phyloP scores from a whole-genome alignment of 2,329 filamentous ascomycete genomes.

The Calonectria henricotiae region DNA sequence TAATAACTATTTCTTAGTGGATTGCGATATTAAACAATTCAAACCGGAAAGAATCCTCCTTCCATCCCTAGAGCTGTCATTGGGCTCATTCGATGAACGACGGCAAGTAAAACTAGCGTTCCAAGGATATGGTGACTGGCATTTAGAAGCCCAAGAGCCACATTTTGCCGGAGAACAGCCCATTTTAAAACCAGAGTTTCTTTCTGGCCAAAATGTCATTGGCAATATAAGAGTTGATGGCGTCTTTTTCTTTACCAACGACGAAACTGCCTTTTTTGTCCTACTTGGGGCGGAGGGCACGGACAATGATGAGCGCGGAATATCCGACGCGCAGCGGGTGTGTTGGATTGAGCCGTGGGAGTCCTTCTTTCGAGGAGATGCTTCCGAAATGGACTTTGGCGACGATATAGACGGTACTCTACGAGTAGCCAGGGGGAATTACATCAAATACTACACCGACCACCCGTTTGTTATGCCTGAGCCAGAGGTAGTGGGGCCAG shows the following conservation, averaged over 20 bases:
- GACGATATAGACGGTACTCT: conserved; percentile 1
- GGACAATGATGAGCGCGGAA: conserved; percentile 14
- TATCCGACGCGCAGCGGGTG: neutral
- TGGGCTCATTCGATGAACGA: neutral
- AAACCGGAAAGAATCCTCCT: conserved; percentile 1
- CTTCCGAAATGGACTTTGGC: neutral
- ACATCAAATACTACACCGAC: neutral
- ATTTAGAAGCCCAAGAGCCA: conserved; percentile 17
- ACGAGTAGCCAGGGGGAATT: neutral
- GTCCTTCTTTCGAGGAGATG: neutral
- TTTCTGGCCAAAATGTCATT: conserved; percentile 1
- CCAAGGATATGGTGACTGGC: conserved; percentile 5
- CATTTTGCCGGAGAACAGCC: neutral
- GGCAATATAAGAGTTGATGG: conserved; percentile 7
- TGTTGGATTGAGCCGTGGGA: conserved; percentile 25
- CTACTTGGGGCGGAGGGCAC: conserved; percentile 1
- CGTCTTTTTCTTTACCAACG: conserved; percentile 21
- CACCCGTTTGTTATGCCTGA: conserved; percentile 4
- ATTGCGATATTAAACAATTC: neutral
- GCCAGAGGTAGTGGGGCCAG: neutral
- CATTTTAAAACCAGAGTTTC: conserved; percentile 4
- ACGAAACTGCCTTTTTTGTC: conserved; percentile 22
- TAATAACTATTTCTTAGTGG: neutral
- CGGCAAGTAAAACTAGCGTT: conserved; percentile 4
- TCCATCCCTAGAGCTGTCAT: neutral